These are phyloP conservation scores for Rhizopogon salebrosus DNA, from an alignment of 768 basidiomycete genomes.

Conservation along the genomic window DNA sequence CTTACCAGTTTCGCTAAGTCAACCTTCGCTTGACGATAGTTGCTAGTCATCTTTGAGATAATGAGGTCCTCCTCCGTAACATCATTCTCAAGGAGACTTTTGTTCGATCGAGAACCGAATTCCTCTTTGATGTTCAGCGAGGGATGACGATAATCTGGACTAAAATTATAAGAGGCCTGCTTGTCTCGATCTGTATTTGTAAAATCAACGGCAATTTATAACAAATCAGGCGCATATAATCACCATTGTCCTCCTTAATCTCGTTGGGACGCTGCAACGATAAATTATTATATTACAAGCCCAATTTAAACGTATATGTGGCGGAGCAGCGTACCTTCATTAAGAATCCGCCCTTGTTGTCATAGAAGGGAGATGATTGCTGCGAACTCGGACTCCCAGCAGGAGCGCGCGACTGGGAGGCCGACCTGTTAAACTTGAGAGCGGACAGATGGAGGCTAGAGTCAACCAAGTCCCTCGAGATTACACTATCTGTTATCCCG, in stretches of 20 bases:
- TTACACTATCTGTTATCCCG: conserved; percentile 4
- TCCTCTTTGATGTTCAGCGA: conserved; percentile 9
- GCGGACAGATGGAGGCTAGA: conserved; percentile 4
- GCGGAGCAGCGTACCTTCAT: conserved; percentile 10
- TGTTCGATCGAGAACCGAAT: background rate
- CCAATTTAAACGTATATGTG: background rate
- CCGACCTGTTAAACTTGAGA: conserved; percentile 3
- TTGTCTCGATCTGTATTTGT: conserved; percentile 6
- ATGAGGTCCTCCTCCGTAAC: conserved; percentile 1
- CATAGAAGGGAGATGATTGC: background rate
- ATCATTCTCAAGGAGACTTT: background rate
- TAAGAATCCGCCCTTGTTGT: conserved; percentile 2
- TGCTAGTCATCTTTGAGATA: conserved; percentile 1
- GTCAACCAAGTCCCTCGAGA: conserved; percentile 5
- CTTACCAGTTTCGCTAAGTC: conserved; percentile 12
- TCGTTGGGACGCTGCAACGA: background rate
- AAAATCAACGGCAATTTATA: background rate
- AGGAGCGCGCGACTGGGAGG: conserved; percentile 8
- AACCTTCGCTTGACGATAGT: conserved; percentile 2
- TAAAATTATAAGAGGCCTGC: conserved; percentile 1
- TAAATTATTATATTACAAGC: too few species aligned
- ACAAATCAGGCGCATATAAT: conserved; percentile 13
- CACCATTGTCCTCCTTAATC: conserved; percentile 14
- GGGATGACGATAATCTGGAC: conserved; percentile 5
- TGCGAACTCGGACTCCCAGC: conserved; percentile 4